Evolutionary conservation across 2,329 filamentous ascomycete species (phyloP).

Genomic region (Xylaria sp.): DNA sequence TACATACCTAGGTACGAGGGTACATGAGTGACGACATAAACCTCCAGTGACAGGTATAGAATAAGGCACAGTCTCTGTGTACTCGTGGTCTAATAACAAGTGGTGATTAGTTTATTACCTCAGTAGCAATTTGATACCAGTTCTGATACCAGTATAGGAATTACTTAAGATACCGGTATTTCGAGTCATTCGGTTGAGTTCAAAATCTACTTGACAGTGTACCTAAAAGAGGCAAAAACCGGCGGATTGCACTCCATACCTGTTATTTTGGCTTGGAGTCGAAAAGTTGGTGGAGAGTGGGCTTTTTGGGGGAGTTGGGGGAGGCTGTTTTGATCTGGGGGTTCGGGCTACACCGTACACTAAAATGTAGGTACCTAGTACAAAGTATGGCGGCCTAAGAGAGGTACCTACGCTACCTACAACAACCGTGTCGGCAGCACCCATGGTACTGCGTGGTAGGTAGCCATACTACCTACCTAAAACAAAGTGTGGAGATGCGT

Average conservation of each 20-base stretch:
- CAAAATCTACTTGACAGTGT: neutral
- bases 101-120: neutral
- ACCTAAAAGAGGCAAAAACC: neutral
- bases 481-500: neutral
- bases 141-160: neutral
- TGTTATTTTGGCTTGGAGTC: neutral
- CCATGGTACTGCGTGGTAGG: neutral
- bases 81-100: neutral
- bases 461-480: neutral
- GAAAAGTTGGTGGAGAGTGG: neutral
- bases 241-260: neutral
- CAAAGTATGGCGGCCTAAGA: too few relatives aligned
- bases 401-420: too few relatives aligned
- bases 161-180: neutral
- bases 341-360: slow-evolving; percentile 14
- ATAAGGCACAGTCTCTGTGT: neutral
- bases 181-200: neutral
- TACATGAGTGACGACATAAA: neutral
- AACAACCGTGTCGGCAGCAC: neutral
- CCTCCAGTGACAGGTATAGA: neutral
- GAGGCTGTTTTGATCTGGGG: slow-evolving; percentile 16
- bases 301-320: slow-evolving; percentile 7
- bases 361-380: slow-evolving; percentile 10
- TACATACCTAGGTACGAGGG: neutral
- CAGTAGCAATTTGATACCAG: neutral